A percentile compares a stretch with the other conserved stretches of the same genome.
Evolutionary conservation across 345 rosid genomes (phyloP).

Genomic region (Gossypium rotundifolium): DNA sequence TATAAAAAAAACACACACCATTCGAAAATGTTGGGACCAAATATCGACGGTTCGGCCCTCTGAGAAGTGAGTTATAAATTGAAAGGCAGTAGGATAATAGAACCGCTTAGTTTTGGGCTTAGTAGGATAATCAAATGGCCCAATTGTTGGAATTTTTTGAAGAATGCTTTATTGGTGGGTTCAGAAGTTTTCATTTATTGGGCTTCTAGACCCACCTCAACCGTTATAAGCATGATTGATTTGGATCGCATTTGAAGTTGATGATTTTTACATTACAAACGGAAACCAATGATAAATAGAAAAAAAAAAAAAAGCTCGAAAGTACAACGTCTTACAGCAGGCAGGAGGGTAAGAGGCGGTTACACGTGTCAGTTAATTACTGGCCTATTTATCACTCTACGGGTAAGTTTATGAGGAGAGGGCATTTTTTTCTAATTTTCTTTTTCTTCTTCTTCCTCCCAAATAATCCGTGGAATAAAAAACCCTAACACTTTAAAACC

Average conservation of each 20-base stretch:
- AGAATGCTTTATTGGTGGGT: not conserved
- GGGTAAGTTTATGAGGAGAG: not conserved
- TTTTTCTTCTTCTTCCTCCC: not conserved
- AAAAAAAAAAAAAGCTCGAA: no score
- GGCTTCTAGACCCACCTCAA: no score
- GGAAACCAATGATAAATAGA: no score
- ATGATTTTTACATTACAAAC: no score
- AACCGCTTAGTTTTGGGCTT: not conserved
- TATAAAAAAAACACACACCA: no score
- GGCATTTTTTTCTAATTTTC: not conserved
- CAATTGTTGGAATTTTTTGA: not conserved
- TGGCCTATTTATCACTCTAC: not conserved
- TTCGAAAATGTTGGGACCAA: no score
- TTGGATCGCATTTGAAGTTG: no score
- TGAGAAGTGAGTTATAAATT: no score
- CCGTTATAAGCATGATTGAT: no score
- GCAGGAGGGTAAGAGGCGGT: not conserved
- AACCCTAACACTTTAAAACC: slow-evolving; percentile 25
- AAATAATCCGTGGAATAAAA: slow-evolving; percentile 4
- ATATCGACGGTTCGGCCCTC: no score
- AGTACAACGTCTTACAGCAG: no score
- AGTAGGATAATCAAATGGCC: not conserved
- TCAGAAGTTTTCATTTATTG: not conserved
- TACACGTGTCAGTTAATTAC: not conserved
- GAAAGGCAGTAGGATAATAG: not conserved